These are phyloP conservation scores for Jackrogersella multiformis DNA, from an alignment of 495 filamentous ascomycete species.

Conservation along the genomic window DNA sequence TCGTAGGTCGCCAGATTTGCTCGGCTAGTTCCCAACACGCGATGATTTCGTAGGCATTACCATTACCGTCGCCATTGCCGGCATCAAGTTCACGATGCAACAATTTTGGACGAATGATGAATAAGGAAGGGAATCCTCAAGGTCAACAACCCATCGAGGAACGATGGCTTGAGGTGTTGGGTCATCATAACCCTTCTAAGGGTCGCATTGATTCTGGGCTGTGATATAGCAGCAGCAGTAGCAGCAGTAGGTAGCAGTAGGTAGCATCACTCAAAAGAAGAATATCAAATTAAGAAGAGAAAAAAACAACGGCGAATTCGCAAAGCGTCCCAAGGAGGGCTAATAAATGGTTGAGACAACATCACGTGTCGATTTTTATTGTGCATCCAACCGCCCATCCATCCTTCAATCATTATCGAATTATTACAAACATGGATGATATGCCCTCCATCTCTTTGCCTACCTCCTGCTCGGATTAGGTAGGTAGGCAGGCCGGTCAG, in stretches of 20 bases:
- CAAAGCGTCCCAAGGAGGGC: not conserved
- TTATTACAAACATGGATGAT: slow-evolving; percentile 17
- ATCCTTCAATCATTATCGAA: slow-evolving; percentile 10
- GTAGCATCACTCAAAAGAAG: not conserved
- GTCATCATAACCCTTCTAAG: not conserved
- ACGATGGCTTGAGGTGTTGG: not conserved
- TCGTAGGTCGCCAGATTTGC: not conserved
- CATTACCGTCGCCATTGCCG: not conserved
- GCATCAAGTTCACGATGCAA: slow-evolving; percentile 15
- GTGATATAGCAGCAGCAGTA: too few relatives aligned
- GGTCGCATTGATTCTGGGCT: not conserved
- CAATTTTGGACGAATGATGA: slow-evolving; percentile 16
- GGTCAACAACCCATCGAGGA: not conserved
- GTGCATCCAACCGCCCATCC: slow-evolving; percentile 26
- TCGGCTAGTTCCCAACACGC: not conserved
- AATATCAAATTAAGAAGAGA: slow-evolving; percentile 12
- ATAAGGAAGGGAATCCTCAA: not conserved
- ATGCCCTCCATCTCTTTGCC: not conserved
- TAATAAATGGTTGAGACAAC: slow-evolving; percentile 30
- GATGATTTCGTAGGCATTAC: not conserved
- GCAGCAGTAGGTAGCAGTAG: too few relatives aligned
- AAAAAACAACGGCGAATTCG: not conserved
- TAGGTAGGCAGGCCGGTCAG: slow-evolving; percentile 8
- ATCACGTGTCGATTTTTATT: slow-evolving; percentile 31
- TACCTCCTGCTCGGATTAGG: slow-evolving; percentile 1